These are phyloP conservation scores for Olyra latifolia DNA, from an alignment of 176 grass and related monocot species.

Conservation along the genomic window DNA sequence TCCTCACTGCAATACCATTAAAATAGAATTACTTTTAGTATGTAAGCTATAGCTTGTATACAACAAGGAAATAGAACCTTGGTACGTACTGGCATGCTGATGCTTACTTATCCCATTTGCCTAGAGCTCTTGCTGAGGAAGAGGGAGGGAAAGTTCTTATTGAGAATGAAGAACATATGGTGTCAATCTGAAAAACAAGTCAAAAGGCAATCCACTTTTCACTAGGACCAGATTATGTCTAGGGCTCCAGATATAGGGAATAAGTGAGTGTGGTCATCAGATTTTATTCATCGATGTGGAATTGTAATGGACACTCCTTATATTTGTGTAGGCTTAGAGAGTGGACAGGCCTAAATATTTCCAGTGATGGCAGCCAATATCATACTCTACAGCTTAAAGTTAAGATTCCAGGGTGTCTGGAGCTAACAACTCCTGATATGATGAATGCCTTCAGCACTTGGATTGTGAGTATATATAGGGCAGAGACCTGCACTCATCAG, in stretches of 20 bases:
- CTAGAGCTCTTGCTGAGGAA: constrained; percentile 31
- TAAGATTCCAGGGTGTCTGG: constrained; percentile 58
- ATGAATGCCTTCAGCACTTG: constrained; percentile 49
- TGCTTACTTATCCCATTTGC: constrained; percentile 34
- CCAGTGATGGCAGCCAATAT: constrained; percentile 53
- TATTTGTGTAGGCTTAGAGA: constrained; percentile 48
- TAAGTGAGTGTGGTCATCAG: constrained; percentile 59
- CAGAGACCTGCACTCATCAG: constrained; percentile 46
- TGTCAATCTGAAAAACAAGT: constrained; percentile 47
- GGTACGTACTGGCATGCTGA: constrained; percentile 19
- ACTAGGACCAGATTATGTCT: constrained; percentile 44
- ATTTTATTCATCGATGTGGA: constrained; percentile 80
- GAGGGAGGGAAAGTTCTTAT: constrained; percentile 25
- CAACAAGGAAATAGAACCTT: constrained; percentile 18
- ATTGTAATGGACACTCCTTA: constrained; percentile 40
- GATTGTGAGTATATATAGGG: constrained; percentile 74
- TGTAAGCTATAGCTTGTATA: constrained; percentile 3
- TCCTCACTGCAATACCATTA: constrained; percentile 24
- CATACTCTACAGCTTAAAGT: constrained; percentile 35
- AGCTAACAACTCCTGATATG: constrained; percentile 38
- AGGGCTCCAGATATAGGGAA: constrained; percentile 79
- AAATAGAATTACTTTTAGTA: constrained; percentile 24
- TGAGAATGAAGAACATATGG: constrained; percentile 33
- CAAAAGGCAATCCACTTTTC: constrained; percentile 76
- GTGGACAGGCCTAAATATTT: constrained; percentile 49